Conservation (phyloP, 2,329 filamentous ascomycete genomes). For the Fusarium papillatum region DNA sequence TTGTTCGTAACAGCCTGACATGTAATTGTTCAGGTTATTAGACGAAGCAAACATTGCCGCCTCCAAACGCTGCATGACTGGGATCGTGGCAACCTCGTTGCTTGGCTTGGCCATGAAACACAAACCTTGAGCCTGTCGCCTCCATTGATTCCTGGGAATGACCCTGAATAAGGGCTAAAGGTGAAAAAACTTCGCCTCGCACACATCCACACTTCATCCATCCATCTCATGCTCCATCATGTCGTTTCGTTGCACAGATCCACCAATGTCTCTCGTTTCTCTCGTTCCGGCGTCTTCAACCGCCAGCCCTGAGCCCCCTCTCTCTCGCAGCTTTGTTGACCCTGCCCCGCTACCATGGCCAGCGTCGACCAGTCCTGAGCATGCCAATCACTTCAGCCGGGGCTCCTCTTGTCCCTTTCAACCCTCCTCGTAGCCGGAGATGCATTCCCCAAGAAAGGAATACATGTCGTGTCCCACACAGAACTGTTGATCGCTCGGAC, state of each 20-base stretch:
- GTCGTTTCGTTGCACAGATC: slow-evolving; percentile 35
- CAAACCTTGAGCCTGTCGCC: slow-evolving; percentile 9
- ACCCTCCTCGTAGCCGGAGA: neutral
- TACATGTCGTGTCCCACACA: slow-evolving; percentile 4
- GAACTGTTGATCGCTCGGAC: slow-evolving; percentile 4
- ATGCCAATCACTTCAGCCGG: slow-evolving; percentile 23
- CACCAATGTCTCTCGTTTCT: slow-evolving; percentile 39
- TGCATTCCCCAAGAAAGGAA: slow-evolving; percentile 14
- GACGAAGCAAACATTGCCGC: slow-evolving; percentile 18
- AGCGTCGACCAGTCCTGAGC: slow-evolving; percentile 18
- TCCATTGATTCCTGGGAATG: slow-evolving; percentile 13
- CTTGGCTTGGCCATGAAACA: neutral
- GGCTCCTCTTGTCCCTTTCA: slow-evolving; percentile 10
- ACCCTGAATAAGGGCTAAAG: slow-evolving; percentile 12
- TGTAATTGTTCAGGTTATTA: neutral
- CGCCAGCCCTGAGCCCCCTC: slow-evolving; percentile 23
- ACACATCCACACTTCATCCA: slow-evolving; percentile 6
- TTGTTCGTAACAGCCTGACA: neutral
- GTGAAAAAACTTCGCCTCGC: slow-evolving; percentile 16
- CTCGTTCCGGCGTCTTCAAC: slow-evolving; percentile 27
- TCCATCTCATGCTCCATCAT: slow-evolving; percentile 13
- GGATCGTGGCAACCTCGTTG: neutral
- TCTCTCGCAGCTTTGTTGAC: slow-evolving; percentile 19
- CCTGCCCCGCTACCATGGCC: slow-evolving; percentile 27
- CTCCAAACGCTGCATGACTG: neutral